phyloP scores from a whole-genome alignment of 768 basidiomycete genomes.

The Guyanaporus albipodus region DNA sequence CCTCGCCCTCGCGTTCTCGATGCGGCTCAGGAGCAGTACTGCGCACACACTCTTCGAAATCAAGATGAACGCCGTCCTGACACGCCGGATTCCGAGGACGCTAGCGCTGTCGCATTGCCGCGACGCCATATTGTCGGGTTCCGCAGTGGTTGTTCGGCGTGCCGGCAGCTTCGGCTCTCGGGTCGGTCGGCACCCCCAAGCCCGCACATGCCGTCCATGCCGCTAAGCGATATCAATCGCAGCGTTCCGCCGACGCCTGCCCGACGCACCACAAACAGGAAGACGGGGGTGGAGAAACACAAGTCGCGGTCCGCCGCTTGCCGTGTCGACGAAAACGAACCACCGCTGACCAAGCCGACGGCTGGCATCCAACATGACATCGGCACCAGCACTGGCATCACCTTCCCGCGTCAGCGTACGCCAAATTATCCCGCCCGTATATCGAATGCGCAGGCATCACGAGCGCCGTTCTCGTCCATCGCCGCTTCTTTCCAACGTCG shows the following conservation, averaged over 20 bases:
- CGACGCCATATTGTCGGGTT: slow-evolving; percentile 16
- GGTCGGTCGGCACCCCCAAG: slow-evolving; percentile 9
- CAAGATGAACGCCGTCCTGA: slow-evolving; percentile 2
- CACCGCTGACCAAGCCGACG: slow-evolving; percentile 2
- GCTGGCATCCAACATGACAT: background rate
- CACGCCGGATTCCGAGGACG: slow-evolving; percentile 17
- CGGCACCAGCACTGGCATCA: slow-evolving; percentile 9
- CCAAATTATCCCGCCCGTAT: slow-evolving; percentile 6
- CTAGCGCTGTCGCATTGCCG: background rate
- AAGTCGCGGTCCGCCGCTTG: background rate
- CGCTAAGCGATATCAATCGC: slow-evolving; percentile 1
- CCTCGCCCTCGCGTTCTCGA: slow-evolving; percentile 5
- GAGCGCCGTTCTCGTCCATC: background rate
- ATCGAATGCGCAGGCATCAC: slow-evolving; percentile 8
- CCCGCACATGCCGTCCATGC: background rate
- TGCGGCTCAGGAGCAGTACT: background rate
- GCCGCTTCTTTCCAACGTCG: slow-evolving; percentile 6
- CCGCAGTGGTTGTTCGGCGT: slow-evolving; percentile 29
- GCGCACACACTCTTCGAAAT: background rate
- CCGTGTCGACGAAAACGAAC: slow-evolving; percentile 20
- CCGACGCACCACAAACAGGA: slow-evolving; percentile 2
- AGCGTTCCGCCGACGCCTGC: background rate
- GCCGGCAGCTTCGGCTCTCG: slow-evolving; percentile 21
- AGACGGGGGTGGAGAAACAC: slow-evolving; percentile 6
- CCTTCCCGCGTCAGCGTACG: slow-evolving; percentile 13